Base-by-base conservation (phyloP, 2,329 filamentous ascomycete species). In the Stemphylium beticola region DNA sequence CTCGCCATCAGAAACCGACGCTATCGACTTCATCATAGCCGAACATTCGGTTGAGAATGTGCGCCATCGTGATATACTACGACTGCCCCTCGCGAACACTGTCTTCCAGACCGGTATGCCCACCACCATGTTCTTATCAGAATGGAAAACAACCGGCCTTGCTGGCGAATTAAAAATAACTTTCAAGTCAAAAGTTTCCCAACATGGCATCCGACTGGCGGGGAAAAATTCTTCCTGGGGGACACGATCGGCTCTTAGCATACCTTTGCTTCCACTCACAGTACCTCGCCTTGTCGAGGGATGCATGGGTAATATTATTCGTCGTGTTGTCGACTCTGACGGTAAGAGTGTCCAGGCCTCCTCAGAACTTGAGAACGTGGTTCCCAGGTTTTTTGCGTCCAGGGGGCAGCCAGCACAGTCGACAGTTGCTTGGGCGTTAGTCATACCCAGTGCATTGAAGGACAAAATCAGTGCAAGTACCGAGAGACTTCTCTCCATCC, bases 221-320 rank as follows among this genome's bases (percentile, higher is more conserved):
- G 37, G 42, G 14, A 24, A 32, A 4, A 17, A 49, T 7, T 20
- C 12, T 7, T 24, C 39, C 2, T 29, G 17, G 15, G 22, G 18
- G 5, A 29, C 46, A 4, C 24, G 42, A 15, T 54, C 65, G 9
- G 41, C 56, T 5, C 73, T 75, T 3, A 64, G 73, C n/a, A 59
- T 81, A 10, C 80, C 88, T 0, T 74, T 93, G 3, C 73, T 87
- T 10, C 85, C 88, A 1, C 72, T 93, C 32, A 91, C 88, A 0
- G 71, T 76, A 5, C 82, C 87, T 14, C 83, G 89, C 15, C 78
- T 76, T 41, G 86, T 95, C 32, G 76, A 82, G 1, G 82, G 84
- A 33, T 86, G 86, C 32, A 85, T 93, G 66, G 91, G 91, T 3
- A 96, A 96, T 73, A 93, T 96, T 50, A 79, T 95, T 18, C 85